Base-by-base conservation (phyloP, 2,329 filamentous ascomycete genomes). In the Pseudogymnoascus sp. region DNA sequence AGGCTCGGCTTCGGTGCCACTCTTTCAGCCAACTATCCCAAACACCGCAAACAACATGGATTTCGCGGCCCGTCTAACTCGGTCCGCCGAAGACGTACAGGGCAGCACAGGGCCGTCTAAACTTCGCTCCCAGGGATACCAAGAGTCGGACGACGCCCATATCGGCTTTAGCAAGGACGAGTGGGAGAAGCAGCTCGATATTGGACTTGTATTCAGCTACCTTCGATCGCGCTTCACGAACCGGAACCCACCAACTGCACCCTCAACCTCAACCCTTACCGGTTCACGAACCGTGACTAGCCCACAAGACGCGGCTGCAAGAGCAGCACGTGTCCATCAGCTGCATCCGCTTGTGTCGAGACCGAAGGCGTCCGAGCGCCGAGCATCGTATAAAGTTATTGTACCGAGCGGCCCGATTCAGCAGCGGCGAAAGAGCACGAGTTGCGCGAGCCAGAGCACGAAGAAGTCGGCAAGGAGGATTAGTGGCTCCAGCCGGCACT, bases 111-210 rank as follows among this genome's bases (percentile, higher is more conserved):
- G 14, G 16, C 50, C 50, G 14, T 61, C 37, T n/a, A 42, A 29
- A n/a, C 6, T 16, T n/a, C 37, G 14, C 31, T 6, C 50, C n/a
- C 38, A 6, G 11, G 59, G 50, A 8, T 56, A 67, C 2, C 29
- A 31, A 19, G 63, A 65, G 31, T 33, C 42, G 19, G 19, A 66
- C 31, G 29, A 64, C 33, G 59, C 62, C 38, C 62, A 40, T 19
- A 44, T 60, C 14, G 35, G 60, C 61, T 65, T 35, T 60, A 66
- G 21, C 44, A 63, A 65, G 13, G 72, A 80, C 35, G 77, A 90
- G 69, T 99, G 95, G 95, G 93, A 97, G 76, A 87, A 88, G 65
- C 90, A 96, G 62, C 82, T 97, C 4, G 93, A 97, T 71, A 85
- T 97, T 67, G 90, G 89, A 72, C 89, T 96, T 74, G 90, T 97